Evolutionary conservation across 345 rosid species (phyloP), one percentile per base, ranked within the genome.

Genomic region (Trapa incisa): DNA sequence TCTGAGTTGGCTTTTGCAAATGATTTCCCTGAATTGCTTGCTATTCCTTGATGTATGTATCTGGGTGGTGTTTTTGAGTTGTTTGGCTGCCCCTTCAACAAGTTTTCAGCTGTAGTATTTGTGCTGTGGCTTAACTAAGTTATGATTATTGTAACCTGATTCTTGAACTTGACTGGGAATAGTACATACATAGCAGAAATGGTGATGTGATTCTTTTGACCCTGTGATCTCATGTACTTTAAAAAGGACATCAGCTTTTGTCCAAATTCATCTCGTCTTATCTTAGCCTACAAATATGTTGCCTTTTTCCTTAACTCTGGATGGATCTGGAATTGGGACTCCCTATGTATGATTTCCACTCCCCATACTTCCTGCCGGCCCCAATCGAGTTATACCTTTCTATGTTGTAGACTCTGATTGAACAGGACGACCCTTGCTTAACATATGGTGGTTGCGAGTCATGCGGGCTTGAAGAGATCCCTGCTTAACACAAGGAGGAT

Each of bases 31-130:
- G 66, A 53, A 60, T 69, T 69, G 72, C 66, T 69, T 69, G 72
- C 66, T 69, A 69, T 69, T 61, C 66, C 16, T 61, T 61, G 72
- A 41, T 32, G 66, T 69, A 58, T 43, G 66, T 69, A 63, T 58
- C 66, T 36, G 35, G 39, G 70, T 16, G 7, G 58, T 33, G 45
- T 32, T 58, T 32, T 58, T 35, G 42, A 15, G 57, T 62, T 35
- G 9, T 61, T 61, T 45, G 45, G 66, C 38, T 69, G 66, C 61
- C 8, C 52, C 39, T 47, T 14, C 72, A 61, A 69, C 61, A 69
- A 69, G 32, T 38, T 69, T 41, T 47, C 35, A 37, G 65, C 45
- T 69, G 62, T 62, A 47, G 58, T 69, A 39, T 69, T 57, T 61
- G 22, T 38, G 16, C 61, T 32, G 64, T 69, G 72, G 65, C 66